These are phyloP conservation scores for Eucalyptus melliodora DNA, from an alignment of 345 rosid species.

Conservation along the genomic window DNA sequence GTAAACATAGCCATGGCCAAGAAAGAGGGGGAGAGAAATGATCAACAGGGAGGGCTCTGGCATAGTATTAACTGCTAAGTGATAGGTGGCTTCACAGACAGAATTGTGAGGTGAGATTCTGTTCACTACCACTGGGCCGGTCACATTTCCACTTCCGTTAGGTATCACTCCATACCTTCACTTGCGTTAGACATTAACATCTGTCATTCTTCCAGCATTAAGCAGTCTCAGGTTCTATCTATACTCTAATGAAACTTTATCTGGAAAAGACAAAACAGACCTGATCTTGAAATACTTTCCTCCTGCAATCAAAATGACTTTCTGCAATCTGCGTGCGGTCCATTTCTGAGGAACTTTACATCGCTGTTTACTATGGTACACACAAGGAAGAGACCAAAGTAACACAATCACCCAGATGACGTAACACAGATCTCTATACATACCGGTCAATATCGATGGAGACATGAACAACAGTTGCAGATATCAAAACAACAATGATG, in stretches of 20 bases:
- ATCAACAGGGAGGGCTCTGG: neutral
- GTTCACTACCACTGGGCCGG: neutral
- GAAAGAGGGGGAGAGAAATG: neutral
- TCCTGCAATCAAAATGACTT: neutral
- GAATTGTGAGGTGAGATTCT: neutral
- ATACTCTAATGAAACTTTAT: neutral
- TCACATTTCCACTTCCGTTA: neutral
- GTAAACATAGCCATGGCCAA: neutral
- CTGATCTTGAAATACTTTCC: neutral
- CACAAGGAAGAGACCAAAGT: neutral
- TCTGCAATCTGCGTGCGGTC: neutral
- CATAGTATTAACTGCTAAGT: neutral
- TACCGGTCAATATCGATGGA: neutral
- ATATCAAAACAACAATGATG: constrained; percentile 33
- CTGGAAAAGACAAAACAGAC: neutral
- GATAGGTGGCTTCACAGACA: neutral
- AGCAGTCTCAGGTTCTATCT: neutral
- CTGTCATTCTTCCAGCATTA: neutral
- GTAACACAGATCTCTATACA: neutral
- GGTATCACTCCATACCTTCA: neutral
- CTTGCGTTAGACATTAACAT: neutral
- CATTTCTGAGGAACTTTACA: neutral
- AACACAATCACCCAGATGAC: neutral
- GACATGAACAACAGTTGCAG: neutral
- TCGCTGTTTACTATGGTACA: neutral